A percentile compares a stretch with the other conserved stretches of the same genome.
Conservation (phyloP, 1,284 basidiomycete species). For the Rhizoctonia solani region DNA sequence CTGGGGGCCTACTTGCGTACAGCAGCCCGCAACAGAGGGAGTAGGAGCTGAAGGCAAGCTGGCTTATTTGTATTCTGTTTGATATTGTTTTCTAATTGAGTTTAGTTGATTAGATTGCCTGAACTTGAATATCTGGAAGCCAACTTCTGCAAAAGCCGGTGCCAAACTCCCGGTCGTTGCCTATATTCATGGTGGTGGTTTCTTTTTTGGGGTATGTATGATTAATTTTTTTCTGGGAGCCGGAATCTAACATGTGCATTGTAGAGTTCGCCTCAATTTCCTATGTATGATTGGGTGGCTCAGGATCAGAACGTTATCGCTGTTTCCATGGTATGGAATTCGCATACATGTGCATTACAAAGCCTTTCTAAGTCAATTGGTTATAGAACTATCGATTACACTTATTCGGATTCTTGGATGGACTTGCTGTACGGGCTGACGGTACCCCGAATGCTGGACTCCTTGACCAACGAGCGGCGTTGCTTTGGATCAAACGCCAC, state of each 20-base stretch:
- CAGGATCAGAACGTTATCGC: slow-evolving; percentile 48
- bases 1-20: slow-evolving; percentile 30
- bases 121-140: slow-evolving; percentile 52
- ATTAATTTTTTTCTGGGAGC: not conserved
- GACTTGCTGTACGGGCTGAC: slow-evolving; percentile 47
- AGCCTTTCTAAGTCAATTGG: not conserved
- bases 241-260: not conserved
- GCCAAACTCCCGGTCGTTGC: slow-evolving; percentile 63
- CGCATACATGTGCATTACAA: not conserved
- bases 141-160: slow-evolving; percentile 43
- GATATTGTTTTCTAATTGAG: slow-evolving; percentile 33
- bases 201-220: slow-evolving; percentile 32
- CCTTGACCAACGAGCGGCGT: slow-evolving; percentile 55
- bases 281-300: slow-evolving; percentile 57
- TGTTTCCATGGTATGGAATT: slow-evolving; percentile 51
- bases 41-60: slow-evolving; percentile 17
- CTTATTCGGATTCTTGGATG: slow-evolving; percentile 58
- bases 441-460: slow-evolving; percentile 61
- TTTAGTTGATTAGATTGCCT: slow-evolving; percentile 51
- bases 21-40: slow-evolving; percentile 20
- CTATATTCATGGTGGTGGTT: slow-evolving; percentile 69
- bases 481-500: slow-evolving; percentile 38
- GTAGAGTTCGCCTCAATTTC: slow-evolving; percentile 53
- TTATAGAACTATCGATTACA: slow-evolving; percentile 54
- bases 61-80: not conserved